A percentile compares a stretch with the other conserved stretches of the same genome.
Conservation (phyloP, 2,329 filamentous ascomycete species). For the Dactylonectria macrodidyma region DNA sequence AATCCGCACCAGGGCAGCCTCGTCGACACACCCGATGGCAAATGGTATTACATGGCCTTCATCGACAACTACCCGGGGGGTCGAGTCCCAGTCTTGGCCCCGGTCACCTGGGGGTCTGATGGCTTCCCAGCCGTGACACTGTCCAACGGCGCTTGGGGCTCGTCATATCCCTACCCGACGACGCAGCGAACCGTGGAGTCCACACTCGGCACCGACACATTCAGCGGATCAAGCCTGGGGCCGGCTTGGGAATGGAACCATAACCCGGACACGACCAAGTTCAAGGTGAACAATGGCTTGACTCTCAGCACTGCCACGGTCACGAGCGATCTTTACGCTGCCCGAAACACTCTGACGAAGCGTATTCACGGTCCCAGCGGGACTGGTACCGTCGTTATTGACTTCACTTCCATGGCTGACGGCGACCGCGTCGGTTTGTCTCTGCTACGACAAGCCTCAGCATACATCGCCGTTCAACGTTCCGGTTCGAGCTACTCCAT, state of each 20-base stretch:
- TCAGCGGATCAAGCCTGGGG: not conserved
- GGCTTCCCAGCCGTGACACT: slow-evolving; percentile 60
- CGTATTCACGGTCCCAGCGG: not conserved
- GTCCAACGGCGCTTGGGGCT: not conserved
- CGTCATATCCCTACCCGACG: not conserved
- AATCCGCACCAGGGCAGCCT: slow-evolving; percentile 69
- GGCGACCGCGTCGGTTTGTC: not conserved
- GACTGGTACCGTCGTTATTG: not conserved
- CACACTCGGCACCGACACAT: not conserved
- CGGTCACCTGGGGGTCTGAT: slow-evolving; percentile 61
- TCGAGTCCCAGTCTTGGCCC: slow-evolving; percentile 69
- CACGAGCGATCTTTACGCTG: not conserved
- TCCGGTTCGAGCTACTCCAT: not conserved
- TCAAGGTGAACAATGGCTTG: not conserved
- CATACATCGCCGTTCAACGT: not conserved
- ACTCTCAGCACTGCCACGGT: not conserved
- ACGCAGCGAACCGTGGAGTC: not conserved
- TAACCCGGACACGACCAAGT: not conserved
- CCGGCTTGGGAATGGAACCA: slow-evolving; percentile 16
- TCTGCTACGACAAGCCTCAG: not conserved
- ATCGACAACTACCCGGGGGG: slow-evolving; percentile 68
- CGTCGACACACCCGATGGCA: slow-evolving; percentile 64
- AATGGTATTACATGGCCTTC: slow-evolving; percentile 73
- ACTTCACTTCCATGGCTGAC: not conserved
- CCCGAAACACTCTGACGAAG: slow-evolving; percentile 6